These are phyloP conservation scores for Carex sylvatica DNA, from an alignment of 202 grass and related monocot species.

Conservation along the genomic window DNA sequence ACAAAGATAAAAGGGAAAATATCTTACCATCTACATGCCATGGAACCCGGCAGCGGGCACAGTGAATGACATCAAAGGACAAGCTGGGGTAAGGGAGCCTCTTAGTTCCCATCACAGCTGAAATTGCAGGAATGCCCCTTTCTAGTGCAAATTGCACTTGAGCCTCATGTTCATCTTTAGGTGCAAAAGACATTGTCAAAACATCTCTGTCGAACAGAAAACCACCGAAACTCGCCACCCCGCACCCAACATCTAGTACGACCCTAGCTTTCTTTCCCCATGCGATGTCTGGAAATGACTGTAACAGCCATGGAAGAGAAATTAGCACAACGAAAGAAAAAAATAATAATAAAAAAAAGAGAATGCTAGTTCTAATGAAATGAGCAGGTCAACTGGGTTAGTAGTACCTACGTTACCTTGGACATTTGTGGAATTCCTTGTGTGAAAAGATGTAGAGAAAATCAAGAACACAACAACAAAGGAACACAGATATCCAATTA, in stretches of 20 bases:
- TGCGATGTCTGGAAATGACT: constrained; percentile 47
- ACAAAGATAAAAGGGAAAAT: neutral
- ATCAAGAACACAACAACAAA: neutral
- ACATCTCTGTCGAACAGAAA: constrained; percentile 66
- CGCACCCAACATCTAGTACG: constrained; percentile 85
- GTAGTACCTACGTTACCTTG: neutral
- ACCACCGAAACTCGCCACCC: constrained; percentile 89
- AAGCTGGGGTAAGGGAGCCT: constrained; percentile 67
- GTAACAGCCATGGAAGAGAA: neutral
- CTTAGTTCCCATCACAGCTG: constrained; percentile 85
- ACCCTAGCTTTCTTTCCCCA: constrained; percentile 68
- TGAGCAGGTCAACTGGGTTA: neutral
- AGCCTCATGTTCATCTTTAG: constrained; percentile 95
- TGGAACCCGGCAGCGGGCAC: constrained; percentile 86
- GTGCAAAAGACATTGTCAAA: constrained; percentile 90
- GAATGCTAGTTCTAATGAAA: neutral
- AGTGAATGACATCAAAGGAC: constrained; percentile 87
- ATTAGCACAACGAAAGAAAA: neutral
- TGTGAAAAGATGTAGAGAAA: neutral
- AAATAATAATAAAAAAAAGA: neutral
- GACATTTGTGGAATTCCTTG: neutral
- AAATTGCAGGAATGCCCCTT: constrained; percentile 87
- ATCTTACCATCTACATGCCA: constrained; percentile 75
- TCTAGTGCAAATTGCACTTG: constrained; percentile 98
- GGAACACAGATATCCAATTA: neutral